Evolutionary conservation across 1,284 basidiomycete species (phyloP), one percentile per base, ranked within the genome.

Genomic region (Cerrena zonata): DNA sequence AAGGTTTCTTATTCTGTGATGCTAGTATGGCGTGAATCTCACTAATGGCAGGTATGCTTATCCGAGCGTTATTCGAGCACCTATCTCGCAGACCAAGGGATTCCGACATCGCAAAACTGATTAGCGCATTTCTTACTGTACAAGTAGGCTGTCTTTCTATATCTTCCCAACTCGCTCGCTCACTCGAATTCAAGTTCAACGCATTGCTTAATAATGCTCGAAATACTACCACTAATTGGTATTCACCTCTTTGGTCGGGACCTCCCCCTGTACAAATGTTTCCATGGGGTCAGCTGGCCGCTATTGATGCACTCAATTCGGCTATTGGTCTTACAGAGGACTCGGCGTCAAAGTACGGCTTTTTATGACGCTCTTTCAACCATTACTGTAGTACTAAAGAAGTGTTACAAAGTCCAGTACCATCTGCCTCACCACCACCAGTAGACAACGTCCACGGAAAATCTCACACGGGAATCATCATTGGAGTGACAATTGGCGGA

Each of bases 201-300:
- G 37, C 50, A 3, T 18, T 49, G 25, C 37, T 48, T 12, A 23
- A 48, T 19, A 38, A 48, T 19, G 50, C 50, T 4, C 48, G 45
- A 12, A 34, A 12, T 18, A 10, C 42, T 3, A 30, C 38, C 10
- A 26, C 37, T 2, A 43, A 49, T 25, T 5, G 10, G 4, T 53
- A 50, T 27, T 53, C 52, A 2, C 24, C 48, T 18, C n/a, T 13
- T 3, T 53, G 52, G 52, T 4, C 15, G n/a, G 52, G 52, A 4
- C 52, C 52, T 13, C 43, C 52, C 21, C 42, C 41, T 5, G n/a
- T 36, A 13, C 12, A 19, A 10, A 11, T 50, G 3, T 19, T 36
- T n/a, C 52, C 52, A 4, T 50, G 48, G 48, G 52, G 52, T 12
- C 52, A 53, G 30, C 47, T 53, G 2, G 52, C 52, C 23, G 52